A percentile compares a stretch with the other conserved stretches of the same genome.
Conservation (phyloP, 2,329 filamentous ascomycete genomes). For the Penicillium crustosum region DNA sequence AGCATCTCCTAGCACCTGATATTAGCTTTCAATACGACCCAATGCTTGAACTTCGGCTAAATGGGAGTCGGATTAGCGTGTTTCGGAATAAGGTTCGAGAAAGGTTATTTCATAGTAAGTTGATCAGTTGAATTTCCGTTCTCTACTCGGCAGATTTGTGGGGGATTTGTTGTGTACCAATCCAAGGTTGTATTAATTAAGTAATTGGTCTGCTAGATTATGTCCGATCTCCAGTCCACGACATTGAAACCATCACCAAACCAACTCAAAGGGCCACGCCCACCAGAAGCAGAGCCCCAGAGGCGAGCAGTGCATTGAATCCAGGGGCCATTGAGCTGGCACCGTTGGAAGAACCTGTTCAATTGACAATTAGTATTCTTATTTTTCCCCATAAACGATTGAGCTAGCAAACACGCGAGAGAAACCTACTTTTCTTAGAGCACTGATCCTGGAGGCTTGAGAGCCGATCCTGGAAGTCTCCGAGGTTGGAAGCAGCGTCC, state of each 20-base stretch:
- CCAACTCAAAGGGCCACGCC: neutral
- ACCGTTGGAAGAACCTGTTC: neutral
- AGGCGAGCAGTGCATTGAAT: conserved; percentile 1
- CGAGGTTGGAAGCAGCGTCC: neutral
- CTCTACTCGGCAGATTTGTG: neutral
- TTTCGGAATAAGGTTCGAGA: too few species aligned
- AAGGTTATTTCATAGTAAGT: too few species aligned
- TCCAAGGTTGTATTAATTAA: neutral
- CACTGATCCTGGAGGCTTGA: neutral
- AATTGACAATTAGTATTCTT: neutral
- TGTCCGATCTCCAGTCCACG: neutral
- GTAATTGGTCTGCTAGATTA: neutral
- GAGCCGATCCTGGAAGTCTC: neutral
- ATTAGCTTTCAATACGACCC: too few species aligned
- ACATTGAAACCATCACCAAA: neutral
- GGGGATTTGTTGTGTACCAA: neutral
- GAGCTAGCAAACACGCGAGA: neutral
- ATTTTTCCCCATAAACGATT: neutral
- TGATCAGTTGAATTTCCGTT: neutral
- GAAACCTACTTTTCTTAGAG: neutral
- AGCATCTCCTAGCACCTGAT: too few species aligned
- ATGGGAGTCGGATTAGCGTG: too few species aligned
- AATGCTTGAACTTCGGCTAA: too few species aligned
- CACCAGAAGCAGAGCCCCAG: conserved; percentile 6
- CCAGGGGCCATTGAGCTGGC: neutral